Percentiles rank a stretch among this genome's conserved stretches.
Evolutionary conservation across 2,329 filamentous ascomycete species (phyloP).

Genomic region (Alternaria solani): DNA sequence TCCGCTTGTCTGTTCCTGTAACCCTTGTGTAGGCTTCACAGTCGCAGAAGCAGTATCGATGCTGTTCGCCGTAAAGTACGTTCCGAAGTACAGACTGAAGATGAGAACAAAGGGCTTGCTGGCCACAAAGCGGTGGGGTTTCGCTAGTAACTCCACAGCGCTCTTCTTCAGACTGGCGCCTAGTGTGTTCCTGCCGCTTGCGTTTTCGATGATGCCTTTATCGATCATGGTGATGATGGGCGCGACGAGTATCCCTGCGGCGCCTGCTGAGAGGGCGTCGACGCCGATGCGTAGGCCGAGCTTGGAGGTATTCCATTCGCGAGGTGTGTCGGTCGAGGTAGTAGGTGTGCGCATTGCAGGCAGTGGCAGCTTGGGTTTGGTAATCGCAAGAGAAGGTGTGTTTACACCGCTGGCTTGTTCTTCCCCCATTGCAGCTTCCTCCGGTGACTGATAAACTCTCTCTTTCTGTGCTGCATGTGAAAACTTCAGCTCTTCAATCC

Average conservation of each 20-base stretch:
- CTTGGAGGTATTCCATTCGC: constrained; percentile 77
- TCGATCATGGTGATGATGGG: constrained; percentile 90
- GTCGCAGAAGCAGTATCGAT: constrained; percentile 83
- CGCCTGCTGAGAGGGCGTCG: constrained; percentile 73
- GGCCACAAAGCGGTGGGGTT: constrained; percentile 68
- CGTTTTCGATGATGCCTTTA: constrained; percentile 80
- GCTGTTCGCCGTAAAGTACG: constrained; percentile 86
- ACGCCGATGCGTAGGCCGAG: constrained; percentile 71
- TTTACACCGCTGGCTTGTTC: constrained; percentile 21
- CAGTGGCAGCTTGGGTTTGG: constrained; percentile 13
- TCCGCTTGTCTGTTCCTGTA: constrained; percentile 78
- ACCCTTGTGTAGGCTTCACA: constrained; percentile 60
- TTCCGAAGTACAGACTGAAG: constrained; percentile 78
- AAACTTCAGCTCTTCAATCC: not conserved
- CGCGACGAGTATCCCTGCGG: constrained; percentile 78
- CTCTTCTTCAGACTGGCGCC: constrained; percentile 67
- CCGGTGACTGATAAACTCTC: constrained; percentile 36
- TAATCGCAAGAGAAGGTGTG: constrained; percentile 7
- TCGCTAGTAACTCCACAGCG: constrained; percentile 63
- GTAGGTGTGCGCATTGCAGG: constrained; percentile 7
- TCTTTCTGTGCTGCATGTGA: constrained; percentile 44
- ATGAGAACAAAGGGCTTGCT: constrained; percentile 75
- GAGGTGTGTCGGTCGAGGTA: constrained; percentile 9
- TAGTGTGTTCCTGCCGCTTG: constrained; percentile 72
- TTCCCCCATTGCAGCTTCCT: constrained; percentile 46